Evolutionary conservation across 1,139 yeast species (phyloP).

Genomic region (Yamadazyma kanchanaburiensis): DNA sequence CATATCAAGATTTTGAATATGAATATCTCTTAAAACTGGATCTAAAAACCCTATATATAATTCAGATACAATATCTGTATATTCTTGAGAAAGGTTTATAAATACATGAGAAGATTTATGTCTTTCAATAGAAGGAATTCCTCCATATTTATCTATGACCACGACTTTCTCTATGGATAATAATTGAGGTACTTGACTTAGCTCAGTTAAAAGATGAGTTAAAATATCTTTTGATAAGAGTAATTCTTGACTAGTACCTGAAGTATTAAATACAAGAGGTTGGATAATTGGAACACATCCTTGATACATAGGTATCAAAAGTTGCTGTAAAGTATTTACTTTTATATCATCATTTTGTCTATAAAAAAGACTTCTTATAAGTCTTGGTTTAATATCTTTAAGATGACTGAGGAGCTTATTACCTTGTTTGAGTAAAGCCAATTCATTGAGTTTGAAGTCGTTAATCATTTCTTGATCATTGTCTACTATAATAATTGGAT

Average conservation of each 20-base stretch:
- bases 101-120: conserved; percentile 82
- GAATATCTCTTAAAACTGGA: conserved; percentile 45
- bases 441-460: conserved; percentile 29
- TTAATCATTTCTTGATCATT: conserved; percentile 27
- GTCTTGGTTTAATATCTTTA: conserved; percentile 23
- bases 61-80: conserved; percentile 61
- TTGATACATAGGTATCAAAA: conserved; percentile 42
- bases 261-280: conserved; percentile 51
- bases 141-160: conserved; percentile 78
- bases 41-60: conserved; percentile 50
- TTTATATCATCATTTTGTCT: conserved; percentile 9
- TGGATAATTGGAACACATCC: conserved; percentile 57
- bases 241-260: conserved; percentile 26
- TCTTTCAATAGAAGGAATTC: conserved; percentile 85
- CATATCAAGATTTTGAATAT: conserved; percentile 50
- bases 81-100: conserved; percentile 83
- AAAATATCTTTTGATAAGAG: conserved; percentile 33
- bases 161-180: conserved; percentile 75
- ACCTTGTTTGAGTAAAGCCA: conserved; percentile 31
- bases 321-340: conserved; percentile 28
- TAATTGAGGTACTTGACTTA: conserved; percentile 24
- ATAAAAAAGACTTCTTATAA: conserved; percentile 28
- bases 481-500: conserved; percentile 33
- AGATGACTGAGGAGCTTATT: conserved; percentile 26
- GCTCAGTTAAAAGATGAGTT: conserved; percentile 22